A percentile compares a stretch with the other conserved stretches of the same genome.
These are phyloP conservation scores for Westerdykella sp. DNA, from an alignment of 2,329 filamentous ascomycete species.

Conservation along the genomic window DNA sequence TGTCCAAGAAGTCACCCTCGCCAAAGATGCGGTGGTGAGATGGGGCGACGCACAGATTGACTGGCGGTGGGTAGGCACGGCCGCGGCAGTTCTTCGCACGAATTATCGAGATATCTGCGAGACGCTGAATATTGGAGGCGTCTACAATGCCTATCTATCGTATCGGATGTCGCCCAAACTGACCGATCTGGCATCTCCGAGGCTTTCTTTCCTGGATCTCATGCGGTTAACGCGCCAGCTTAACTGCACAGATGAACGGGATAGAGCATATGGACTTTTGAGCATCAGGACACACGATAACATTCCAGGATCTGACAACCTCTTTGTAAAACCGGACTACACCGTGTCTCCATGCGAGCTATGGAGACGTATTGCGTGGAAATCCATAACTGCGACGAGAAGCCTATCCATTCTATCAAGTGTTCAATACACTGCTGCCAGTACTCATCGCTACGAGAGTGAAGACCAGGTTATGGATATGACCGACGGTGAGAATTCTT, in stretches of 20 bases:
- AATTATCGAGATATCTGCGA: conserved; percentile 6
- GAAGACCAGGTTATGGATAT: background rate
- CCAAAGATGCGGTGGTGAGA: conserved; percentile 1
- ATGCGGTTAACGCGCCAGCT: conserved; percentile 8
- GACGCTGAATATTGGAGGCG: conserved; percentile 3
- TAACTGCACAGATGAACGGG: conserved; percentile 7
- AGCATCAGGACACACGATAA: conserved; percentile 3
- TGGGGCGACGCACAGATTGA: conserved; percentile 2
- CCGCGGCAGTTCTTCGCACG: conserved; percentile 3
- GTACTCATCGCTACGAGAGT: background rate
- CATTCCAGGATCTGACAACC: background rate
- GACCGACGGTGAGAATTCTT: too few species aligned
- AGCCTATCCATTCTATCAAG: conserved; percentile 5
- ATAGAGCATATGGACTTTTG: conserved; percentile 10
- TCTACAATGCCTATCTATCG: conserved; percentile 10
- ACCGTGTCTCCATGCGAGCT: conserved; percentile 1
- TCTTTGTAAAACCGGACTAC: conserved; percentile 10
- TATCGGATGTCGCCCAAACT: conserved; percentile 3
- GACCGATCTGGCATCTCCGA: conserved; percentile 4
- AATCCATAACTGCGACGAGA: conserved; percentile 1
- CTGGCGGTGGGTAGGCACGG: conserved; percentile 4
- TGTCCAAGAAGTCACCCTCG: conserved; percentile 4
- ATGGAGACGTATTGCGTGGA: conserved; percentile 2
- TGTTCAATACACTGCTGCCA: conserved; percentile 6
- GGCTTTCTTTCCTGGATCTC: conserved; percentile 4